These are phyloP conservation scores for Leccinum variicolor DNA, from an alignment of 768 basidiomycete species.

Conservation along the genomic window DNA sequence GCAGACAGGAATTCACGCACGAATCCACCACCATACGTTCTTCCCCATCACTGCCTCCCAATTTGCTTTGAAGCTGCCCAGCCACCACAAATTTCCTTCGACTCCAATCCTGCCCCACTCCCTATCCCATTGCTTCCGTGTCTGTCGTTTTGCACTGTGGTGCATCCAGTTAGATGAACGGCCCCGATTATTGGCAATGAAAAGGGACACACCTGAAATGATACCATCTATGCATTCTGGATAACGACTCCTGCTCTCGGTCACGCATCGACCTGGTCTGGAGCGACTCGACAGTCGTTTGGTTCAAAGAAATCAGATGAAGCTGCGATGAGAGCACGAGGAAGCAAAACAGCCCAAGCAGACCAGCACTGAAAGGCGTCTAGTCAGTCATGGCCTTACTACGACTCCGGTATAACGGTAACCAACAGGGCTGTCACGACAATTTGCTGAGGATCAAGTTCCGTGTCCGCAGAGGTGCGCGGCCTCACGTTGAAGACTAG, in stretches of 20 bases:
- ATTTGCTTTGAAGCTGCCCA: constrained; percentile 54
- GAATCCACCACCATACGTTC: constrained; percentile 66
- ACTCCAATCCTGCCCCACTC: constrained; percentile 77
- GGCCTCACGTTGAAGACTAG: constrained; percentile 47
- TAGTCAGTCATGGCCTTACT: constrained; percentile 6
- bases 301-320: constrained; percentile 55
- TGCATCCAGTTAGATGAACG: neutral
- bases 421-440: constrained; percentile 74
- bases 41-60: constrained; percentile 87
- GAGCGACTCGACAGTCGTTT: constrained; percentile 83
- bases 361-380: constrained; percentile 46
- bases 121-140: constrained; percentile 55
- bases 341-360: constrained; percentile 71
- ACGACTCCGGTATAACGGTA: neutral
- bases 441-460: constrained; percentile 65
- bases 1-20: constrained; percentile 47
- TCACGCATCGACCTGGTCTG: constrained; percentile 55
- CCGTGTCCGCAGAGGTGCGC: constrained; percentile 13
- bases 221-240: constrained; percentile 51
- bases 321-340: constrained; percentile 58
- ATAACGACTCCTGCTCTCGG: constrained; percentile 53
- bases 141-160: constrained; percentile 49
- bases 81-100: constrained; percentile 89
- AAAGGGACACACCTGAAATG: constrained; percentile 46
- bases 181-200: neutral